Evolutionary conservation across 345 rosid genomes (phyloP), one percentile per base, ranked within the genome.

Genomic region (Murraya koenigii): DNA sequence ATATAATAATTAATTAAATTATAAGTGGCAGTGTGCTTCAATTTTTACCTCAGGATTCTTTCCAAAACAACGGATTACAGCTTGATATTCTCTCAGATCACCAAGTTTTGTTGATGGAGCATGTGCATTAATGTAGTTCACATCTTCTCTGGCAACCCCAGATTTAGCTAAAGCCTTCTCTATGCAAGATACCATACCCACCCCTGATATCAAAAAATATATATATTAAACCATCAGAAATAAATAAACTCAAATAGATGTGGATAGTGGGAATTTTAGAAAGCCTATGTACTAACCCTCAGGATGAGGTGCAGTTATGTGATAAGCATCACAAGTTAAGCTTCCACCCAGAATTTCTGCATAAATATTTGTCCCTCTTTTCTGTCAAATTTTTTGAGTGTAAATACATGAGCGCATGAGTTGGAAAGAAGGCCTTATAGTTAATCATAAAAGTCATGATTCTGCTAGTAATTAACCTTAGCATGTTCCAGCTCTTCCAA

Each of bases 331-430:
- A 56, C 85, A 80, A 9, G 85, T 86, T 74, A 87, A 83, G 80
- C 90, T 86, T 75, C 92, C 92, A 41, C 92, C 90, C 17, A 87
- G 84, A 80, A 89, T 77, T 78, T 89, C 88, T 5, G 90, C 92
- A 79, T 84, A 84, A 66, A 87, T 86, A 58, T 72, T 81, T 55
- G 90, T 89, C 54, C 88, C 88, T 77, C 90, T 86, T 73, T 71
- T 83, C 90, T 89, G 86, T 11, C 77, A 41, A 80, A n/a, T 19
- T 74, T 26, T 20, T 41, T 41, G 4, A 44, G 30, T 47, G 28
- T 11, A 55, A 6, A 52, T 49, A 52, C 28, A 26, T 49, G 74
- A 69, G 25, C 7, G 8, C 30, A 19, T 47, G 74, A 69, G 25
- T 19, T 1, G 19, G 1, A 62, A 13, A 62, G 6, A 62, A 13